These are phyloP conservation scores for Eutrema heterophyllum DNA, from an alignment of 345 rosid genomes.

Conservation along the genomic window DNA sequence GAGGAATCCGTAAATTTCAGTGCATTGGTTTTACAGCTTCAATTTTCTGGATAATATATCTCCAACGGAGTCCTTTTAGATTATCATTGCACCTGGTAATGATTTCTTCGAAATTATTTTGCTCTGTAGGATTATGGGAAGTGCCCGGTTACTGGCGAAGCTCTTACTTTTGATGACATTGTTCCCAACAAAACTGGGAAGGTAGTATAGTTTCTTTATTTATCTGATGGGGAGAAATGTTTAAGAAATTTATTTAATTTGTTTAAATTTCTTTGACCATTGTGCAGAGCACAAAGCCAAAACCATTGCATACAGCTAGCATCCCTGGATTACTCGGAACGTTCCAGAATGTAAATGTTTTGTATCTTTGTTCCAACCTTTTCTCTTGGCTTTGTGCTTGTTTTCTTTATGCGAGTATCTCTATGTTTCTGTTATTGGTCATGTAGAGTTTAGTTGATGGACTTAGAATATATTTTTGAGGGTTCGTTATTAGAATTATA, in stretches of 20 bases:
- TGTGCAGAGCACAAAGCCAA: constrained; percentile 80
- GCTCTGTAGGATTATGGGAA: constrained; percentile 75
- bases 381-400: too few relatives aligned
- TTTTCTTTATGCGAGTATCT: too few relatives aligned
- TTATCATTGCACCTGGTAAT: constrained; percentile 1
- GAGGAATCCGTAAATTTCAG: too few relatives aligned
- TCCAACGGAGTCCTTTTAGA: background rate
- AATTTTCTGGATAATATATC: background rate
- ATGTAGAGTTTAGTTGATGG: too few relatives aligned
- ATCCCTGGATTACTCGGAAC: constrained; percentile 97
- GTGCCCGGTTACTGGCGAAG: constrained; percentile 84
- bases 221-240: background rate
- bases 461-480: too few relatives aligned
- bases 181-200: constrained; percentile 65
- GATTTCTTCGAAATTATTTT: background rate
- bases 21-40: background rate
- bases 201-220: constrained; percentile 32
- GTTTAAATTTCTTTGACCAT: background rate
- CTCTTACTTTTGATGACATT: constrained; percentile 71
- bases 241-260: background rate
- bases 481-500: too few relatives aligned
- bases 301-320: constrained; percentile 82
- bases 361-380: too few relatives aligned
- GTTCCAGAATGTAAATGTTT: constrained; percentile 87
- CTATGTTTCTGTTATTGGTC: too few relatives aligned